phyloP scores from a whole-genome alignment of 306 rosid genomes.

The Acacia melanoxylon region DNA sequence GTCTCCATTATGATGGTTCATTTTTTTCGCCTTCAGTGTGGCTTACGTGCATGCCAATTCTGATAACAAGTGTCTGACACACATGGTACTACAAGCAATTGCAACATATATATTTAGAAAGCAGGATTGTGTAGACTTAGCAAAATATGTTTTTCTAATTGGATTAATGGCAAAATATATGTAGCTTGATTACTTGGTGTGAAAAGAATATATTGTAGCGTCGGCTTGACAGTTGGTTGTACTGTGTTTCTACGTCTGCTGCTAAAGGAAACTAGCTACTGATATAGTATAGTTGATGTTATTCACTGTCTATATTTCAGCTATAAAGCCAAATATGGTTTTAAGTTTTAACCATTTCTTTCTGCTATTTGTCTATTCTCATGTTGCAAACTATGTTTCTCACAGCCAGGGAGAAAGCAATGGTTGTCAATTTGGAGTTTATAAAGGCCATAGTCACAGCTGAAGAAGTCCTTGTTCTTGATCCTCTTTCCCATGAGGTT shows the following conservation, averaged over 20 bases:
- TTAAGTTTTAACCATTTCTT: neutral
- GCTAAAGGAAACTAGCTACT: neutral
- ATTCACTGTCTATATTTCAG: neutral
- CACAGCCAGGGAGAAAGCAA: constrained; percentile 90
- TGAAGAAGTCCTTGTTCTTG: constrained; percentile 85
- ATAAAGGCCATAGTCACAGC: constrained; percentile 83
- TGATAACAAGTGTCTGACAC: neutral
- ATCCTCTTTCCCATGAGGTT: constrained; percentile 84
- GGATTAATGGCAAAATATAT: neutral
- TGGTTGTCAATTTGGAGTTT: constrained; percentile 94
- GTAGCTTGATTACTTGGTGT: neutral
- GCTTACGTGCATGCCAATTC: neutral
- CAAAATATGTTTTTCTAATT: neutral
- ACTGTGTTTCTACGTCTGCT: neutral
- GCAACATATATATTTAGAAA: neutral
- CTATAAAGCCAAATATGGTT: neutral
- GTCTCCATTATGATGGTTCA: neutral
- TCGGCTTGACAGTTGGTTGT: neutral
- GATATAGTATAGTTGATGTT: neutral
- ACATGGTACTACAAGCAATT: neutral
- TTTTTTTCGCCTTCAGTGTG: neutral
- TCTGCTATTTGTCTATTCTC: neutral
- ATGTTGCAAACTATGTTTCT: neutral
- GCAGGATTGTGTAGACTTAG: neutral
- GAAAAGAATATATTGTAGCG: neutral